Evolutionary conservation across 2,329 filamentous ascomycete genomes (phyloP).

Genomic region (Thermothelomyces thermophilus): DNA sequence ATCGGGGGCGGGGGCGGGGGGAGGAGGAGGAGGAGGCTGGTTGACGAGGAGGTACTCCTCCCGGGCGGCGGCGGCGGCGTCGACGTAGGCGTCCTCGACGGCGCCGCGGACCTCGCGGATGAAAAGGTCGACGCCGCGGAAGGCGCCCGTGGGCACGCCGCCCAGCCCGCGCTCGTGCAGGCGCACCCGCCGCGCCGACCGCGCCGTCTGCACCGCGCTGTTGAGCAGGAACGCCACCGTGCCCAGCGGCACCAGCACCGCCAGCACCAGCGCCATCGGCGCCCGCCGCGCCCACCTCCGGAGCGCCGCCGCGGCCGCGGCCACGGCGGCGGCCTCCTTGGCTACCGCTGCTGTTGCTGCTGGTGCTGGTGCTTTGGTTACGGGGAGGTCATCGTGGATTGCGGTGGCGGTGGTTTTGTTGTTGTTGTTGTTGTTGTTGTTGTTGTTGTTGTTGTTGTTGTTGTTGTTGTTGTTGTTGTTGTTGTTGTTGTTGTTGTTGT

Average conservation of each 20-base stretch:
- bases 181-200: constrained; percentile 66
- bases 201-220: constrained; percentile 67
- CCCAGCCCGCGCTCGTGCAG: constrained; percentile 67
- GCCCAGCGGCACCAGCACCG: constrained; percentile 68
- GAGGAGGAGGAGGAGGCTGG: too few relatives aligned
- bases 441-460: too few relatives aligned
- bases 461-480: too few relatives aligned
- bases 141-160: constrained; percentile 61
- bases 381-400: neutral
- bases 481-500: too few relatives aligned
- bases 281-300: constrained; percentile 42
- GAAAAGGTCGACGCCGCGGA: constrained; percentile 59
- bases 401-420: neutral
- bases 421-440: too few relatives aligned
- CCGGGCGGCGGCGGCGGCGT: constrained; percentile 47
- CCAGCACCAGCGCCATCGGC: constrained; percentile 58
- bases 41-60: constrained; percentile 65
- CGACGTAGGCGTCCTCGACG: constrained; percentile 72
- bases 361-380: too few relatives aligned
- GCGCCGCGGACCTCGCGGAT: constrained; percentile 68
- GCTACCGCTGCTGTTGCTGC: too few relatives aligned
- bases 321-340: too few relatives aligned
- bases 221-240: constrained; percentile 67
- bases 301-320: too few relatives aligned
- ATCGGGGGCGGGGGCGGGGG: too few relatives aligned